Evolutionary conservation across 2,329 filamentous ascomycete species (phyloP).

Genomic region (Hypocrella siamensis): DNA sequence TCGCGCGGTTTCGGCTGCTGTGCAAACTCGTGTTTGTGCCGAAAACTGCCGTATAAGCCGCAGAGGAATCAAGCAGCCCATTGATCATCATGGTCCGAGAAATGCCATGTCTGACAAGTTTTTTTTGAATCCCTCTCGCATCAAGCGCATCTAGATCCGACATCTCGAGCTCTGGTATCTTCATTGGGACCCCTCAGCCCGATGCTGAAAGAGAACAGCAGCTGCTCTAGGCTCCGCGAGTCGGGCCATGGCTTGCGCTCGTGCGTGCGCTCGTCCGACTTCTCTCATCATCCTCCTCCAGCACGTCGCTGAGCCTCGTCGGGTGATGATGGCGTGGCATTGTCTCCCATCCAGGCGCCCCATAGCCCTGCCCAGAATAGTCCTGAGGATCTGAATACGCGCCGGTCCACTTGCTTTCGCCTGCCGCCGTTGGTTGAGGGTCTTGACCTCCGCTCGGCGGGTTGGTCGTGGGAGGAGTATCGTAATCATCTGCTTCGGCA

Average conservation of each 20-base stretch:
- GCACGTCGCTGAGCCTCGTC: slow-evolving; percentile 73
- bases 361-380: slow-evolving; percentile 52
- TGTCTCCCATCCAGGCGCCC: slow-evolving; percentile 57
- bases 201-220: no score
- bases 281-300: slow-evolving; percentile 72
- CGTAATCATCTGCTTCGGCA: slow-evolving; percentile 39
- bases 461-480: slow-evolving; percentile 31
- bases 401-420: slow-evolving; percentile 23
- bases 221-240: slow-evolving; percentile 20
- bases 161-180: no score
- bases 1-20: no score
- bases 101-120: no score
- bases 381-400: slow-evolving; percentile 32
- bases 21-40: no score
- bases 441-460: slow-evolving; percentile 20
- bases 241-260: slow-evolving; percentile 53
- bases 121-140: no score
- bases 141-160: no score
- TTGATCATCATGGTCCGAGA: no score
- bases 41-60: no score
- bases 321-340: slow-evolving; percentile 73
- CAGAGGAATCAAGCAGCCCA: no score
- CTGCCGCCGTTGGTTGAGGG: slow-evolving; percentile 13
- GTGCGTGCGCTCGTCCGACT: slow-evolving; percentile 62
- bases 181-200: no score